A percentile compares a stretch with the other conserved stretches of the same genome.
Conservation (phyloP, 2,329 filamentous ascomycete species). For the Alternaria conjuncta region DNA sequence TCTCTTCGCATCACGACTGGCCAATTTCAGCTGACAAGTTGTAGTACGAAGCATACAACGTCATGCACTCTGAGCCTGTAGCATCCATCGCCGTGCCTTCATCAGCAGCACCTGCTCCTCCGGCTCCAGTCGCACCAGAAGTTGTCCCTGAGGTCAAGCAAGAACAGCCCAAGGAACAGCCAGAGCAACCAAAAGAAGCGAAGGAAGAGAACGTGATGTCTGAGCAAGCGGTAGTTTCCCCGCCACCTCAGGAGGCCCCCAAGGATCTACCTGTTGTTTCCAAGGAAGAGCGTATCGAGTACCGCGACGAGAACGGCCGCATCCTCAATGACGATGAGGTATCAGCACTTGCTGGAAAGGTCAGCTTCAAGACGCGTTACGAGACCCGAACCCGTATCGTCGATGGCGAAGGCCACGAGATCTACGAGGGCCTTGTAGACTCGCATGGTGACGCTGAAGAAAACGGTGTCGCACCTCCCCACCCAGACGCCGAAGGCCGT, state of each 20-base stretch:
- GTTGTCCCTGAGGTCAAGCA: constrained; percentile 13
- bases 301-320: constrained; percentile 93
- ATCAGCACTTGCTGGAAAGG: constrained; percentile 83
- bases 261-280: constrained; percentile 50
- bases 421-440: constrained; percentile 58
- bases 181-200: constrained; percentile 18
- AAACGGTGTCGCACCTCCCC: constrained; percentile 56
- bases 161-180: constrained; percentile 12
- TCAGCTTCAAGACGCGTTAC: constrained; percentile 93
- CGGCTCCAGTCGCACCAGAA: constrained; percentile 18
- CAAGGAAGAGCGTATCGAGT: constrained; percentile 86
- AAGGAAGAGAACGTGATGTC: constrained; percentile 32
- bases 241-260: constrained; percentile 30
- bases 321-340: constrained; percentile 85
- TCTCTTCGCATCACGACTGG: constrained; percentile 3
- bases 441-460: constrained; percentile 40
- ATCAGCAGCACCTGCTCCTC: constrained; percentile 30
- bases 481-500: constrained; percentile 63
- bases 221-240: constrained; percentile 40
- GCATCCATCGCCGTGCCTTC: constrained; percentile 35
- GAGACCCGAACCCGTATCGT: constrained; percentile 91
- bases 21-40: constrained; percentile 9
- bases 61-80: constrained; percentile 17
- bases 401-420: constrained; percentile 79
- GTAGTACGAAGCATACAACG: constrained; percentile 43